A percentile compares a stretch with the other conserved stretches of the same genome.
Conservation (phyloP, 495 filamentous ascomycete genomes). For the Podospora tetraspora region DNA sequence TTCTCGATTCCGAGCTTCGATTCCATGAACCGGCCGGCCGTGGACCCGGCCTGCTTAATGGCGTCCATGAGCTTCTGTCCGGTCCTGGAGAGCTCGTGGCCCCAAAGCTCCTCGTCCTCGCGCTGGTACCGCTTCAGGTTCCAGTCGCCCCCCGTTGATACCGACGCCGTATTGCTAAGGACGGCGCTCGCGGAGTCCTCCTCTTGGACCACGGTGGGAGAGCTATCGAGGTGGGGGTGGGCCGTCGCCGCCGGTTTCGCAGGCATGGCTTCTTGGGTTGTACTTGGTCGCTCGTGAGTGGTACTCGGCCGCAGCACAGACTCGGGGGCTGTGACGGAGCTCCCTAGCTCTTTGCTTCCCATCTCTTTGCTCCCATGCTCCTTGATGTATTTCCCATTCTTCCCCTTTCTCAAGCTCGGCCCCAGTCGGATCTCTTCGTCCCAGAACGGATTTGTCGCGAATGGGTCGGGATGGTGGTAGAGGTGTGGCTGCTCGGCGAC, state of each 20-base stretch:
- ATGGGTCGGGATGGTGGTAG: slow-evolving; percentile 75
- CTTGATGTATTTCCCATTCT: slow-evolving; percentile 45
- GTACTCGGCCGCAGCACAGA: neutral
- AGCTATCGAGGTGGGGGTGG: slow-evolving; percentile 6
- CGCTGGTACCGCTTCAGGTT: slow-evolving; percentile 72
- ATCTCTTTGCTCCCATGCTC: slow-evolving; percentile 31
- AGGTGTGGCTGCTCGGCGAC: slow-evolving; percentile 63
- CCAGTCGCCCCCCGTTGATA: slow-evolving; percentile 51
- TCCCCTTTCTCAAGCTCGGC: slow-evolving; percentile 62
- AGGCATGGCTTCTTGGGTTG: slow-evolving; percentile 3
- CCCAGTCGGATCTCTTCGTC: slow-evolving; percentile 74
- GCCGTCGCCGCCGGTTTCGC: neutral
- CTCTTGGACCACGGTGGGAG: slow-evolving; percentile 31
- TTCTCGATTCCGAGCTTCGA: slow-evolving; percentile 39
- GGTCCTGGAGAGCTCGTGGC: slow-evolving; percentile 39
- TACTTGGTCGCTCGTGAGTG: neutral
- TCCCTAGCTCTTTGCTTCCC: slow-evolving; percentile 38
- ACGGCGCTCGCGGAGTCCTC: slow-evolving; percentile 23
- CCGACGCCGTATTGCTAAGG: slow-evolving; percentile 29
- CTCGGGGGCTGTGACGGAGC: slow-evolving; percentile 16
- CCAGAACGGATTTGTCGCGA: slow-evolving; percentile 83
- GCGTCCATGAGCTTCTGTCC: slow-evolving; percentile 45
- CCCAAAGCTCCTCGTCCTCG: slow-evolving; percentile 82
- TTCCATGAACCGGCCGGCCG: slow-evolving; percentile 44
- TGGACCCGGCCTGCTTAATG: slow-evolving; percentile 47